Percentiles rank a stretch among this genome's conserved stretches.
phyloP scores from a whole-genome alignment of 768 basidiomycete species.

The Sarcodon sp. region DNA sequence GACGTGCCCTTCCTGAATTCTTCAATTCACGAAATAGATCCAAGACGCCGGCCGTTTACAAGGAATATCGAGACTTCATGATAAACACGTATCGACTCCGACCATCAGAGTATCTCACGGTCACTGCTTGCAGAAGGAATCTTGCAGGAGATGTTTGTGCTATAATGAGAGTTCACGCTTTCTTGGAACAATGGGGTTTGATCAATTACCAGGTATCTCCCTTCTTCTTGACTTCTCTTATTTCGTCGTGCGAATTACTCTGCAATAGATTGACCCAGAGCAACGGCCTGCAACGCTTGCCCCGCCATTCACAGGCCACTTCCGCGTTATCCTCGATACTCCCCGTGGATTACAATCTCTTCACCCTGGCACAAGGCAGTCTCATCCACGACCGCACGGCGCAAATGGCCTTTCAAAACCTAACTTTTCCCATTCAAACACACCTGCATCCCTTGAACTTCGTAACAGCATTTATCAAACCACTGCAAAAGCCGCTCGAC shows the following conservation, averaged over 20 bases:
- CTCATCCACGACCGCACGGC: conserved; percentile 18
- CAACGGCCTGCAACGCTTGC: conserved; percentile 87
- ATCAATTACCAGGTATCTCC: conserved; percentile 90
- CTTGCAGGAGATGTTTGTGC: conserved; percentile 97
- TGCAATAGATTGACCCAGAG: conserved; percentile 84
- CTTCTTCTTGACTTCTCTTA: conserved; percentile 3
- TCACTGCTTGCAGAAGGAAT: conserved; percentile 93
- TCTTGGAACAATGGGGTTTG: conserved; percentile 97
- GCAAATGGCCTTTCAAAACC: conserved; percentile 35
- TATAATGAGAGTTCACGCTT: conserved; percentile 97
- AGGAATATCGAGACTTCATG: conserved; percentile 99
- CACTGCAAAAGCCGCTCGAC: conserved; percentile 69
- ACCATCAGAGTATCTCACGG: conserved; percentile 91
- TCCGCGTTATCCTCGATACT: conserved; percentile 93
- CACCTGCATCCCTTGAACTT: conserved; percentile 74
- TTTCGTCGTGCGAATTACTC: background rate
- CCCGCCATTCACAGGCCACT: conserved; percentile 97
- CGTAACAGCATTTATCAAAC: conserved; percentile 84
- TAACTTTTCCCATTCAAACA: conserved; percentile 18
- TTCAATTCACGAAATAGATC: conserved; percentile 92
- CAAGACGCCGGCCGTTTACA: conserved; percentile 95
- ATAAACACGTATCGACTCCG: conserved; percentile 94
- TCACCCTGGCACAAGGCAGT: conserved; percentile 64
- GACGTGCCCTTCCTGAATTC: conserved; percentile 90
- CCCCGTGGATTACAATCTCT: conserved; percentile 93